Percentiles rank a stretch among this genome's conserved stretches.
phyloP scores from a whole-genome alignment of 2,329 filamentous ascomycete species.

The Fusarium hostae region DNA sequence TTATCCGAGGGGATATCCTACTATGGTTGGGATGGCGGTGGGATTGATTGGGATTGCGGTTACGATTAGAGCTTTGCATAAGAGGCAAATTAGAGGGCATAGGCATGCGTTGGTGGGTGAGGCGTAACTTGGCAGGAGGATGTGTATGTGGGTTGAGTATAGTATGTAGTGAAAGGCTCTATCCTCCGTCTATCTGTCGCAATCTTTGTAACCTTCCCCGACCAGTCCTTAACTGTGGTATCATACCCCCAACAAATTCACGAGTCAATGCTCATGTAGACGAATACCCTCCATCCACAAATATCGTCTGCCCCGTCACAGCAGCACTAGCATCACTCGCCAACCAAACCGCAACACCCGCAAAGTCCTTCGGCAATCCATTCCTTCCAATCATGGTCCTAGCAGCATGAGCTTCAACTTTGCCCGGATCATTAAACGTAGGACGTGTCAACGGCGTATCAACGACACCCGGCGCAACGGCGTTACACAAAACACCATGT shows the following conservation, averaged over 20 bases:
- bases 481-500: slow-evolving; percentile 49
- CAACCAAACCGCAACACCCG: slow-evolving; percentile 45
- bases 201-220: accelerated
- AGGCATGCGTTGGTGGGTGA: not conserved
- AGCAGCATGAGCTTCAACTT: slow-evolving; percentile 39
- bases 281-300: slow-evolving; percentile 51
- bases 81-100: slow-evolving; percentile 5
- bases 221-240: not conserved
- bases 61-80: slow-evolving; percentile 51
- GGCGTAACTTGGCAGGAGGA: not conserved
- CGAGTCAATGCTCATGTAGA: slow-evolving; percentile 1
- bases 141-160: not conserved
- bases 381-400: slow-evolving; percentile 49
- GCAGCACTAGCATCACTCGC: slow-evolving; percentile 47
- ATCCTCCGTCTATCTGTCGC: not conserved
- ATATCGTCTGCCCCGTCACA: slow-evolving; percentile 49
- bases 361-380: slow-evolving; percentile 48
- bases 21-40: slow-evolving; percentile 60
- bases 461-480: slow-evolving; percentile 48
- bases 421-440: slow-evolving; percentile 38
- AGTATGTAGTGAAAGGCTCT: not conserved
- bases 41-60: slow-evolving; percentile 63
- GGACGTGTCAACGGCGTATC: slow-evolving; percentile 43
- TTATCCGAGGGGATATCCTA: slow-evolving; percentile 71
- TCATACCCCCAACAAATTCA: accelerated